Base-by-base conservation (phyloP, 768 basidiomycete species). In the Candolleomyces aberdarensis region DNA sequence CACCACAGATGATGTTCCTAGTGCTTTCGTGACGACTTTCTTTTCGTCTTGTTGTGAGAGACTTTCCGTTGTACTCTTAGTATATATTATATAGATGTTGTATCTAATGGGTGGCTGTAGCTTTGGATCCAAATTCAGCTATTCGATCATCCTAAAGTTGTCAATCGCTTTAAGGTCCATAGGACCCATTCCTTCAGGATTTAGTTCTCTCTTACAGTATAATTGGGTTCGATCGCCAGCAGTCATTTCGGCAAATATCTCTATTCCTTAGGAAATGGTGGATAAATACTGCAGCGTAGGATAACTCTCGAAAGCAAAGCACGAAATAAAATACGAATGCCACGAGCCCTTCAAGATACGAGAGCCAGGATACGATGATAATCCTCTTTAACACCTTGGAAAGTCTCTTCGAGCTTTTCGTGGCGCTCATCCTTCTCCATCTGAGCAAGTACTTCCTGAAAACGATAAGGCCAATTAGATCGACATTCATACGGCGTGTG, bases 371-470 rank as follows among this genome's bases (percentile, higher is more conserved):
- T 88, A 50, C 95, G 83, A 68, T 80, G 77, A 67, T 99, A 99
- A 71, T 95, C 94, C 48, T 92, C 87, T 48, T 80, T 78, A 11
- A 98, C 94, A 61, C 80, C 87, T 67, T 90, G 87, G 75, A 92
- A 99, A 5, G 96, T 98, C 75, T 96, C 93, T 73, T 94, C 89
- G 48, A 99, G 77, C 71, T 95, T 96, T 61, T 92, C 87, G 57
- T 92, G 80, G 29, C 94, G 82, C 69, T 98, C 96, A 57, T 88
- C 80, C 64, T 91, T 89, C 60, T 96, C 92, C 60, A 98, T 77
- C 68, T 96, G 95, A 56, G 85, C 86, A 49, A 99, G 82, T 56
- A 91, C 83, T 79, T 96, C 94, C 94, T 96, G 68, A 20, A 56
- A 41, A 14, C 32, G 14, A 7, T 15, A 31, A 54, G n/a, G 53